These are phyloP conservation scores for Curvularia eragrostidis DNA, from an alignment of 2,329 filamentous ascomycete genomes.

Conservation along the genomic window DNA sequence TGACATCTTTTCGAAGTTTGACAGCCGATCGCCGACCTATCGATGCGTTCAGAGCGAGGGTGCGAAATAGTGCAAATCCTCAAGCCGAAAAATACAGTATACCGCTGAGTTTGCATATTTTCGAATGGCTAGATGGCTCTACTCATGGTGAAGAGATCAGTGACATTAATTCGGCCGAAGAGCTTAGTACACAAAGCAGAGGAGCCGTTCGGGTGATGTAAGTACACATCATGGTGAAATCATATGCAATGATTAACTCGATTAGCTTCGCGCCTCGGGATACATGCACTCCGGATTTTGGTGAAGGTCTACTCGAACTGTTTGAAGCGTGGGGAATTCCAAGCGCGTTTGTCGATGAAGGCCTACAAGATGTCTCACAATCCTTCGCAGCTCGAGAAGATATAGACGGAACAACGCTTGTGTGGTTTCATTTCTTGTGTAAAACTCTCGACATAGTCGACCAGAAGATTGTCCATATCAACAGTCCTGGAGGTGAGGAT, in stretches of 20 bases:
- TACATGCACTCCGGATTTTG: conserved; percentile 17
- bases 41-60: conserved; percentile 15
- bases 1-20: conserved; percentile 21
- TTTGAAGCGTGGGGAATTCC: conserved; percentile 34
- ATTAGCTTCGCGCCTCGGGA: conserved; percentile 36
- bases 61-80: neutral
- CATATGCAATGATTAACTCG: conserved; percentile 5
- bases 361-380: conserved; percentile 35
- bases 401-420: conserved; percentile 22
- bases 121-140: conserved; percentile 29
- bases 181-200: conserved; percentile 13
- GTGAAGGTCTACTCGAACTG: conserved; percentile 19
- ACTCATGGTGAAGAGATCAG: conserved; percentile 16
- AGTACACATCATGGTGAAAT: neutral
- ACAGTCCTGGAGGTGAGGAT: neutral
- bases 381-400: conserved; percentile 36
- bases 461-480: conserved; percentile 15
- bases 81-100: neutral
- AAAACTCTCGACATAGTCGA: conserved; percentile 28
- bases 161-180: conserved; percentile 8
- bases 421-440: conserved; percentile 43
- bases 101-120: conserved; percentile 20
- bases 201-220: conserved; percentile 31
- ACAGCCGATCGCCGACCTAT: conserved; percentile 23
- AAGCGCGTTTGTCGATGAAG: conserved; percentile 34